Evolutionary conservation across 1,139 yeast genomes (phyloP), one percentile per base, ranked within the genome.

Genomic region (Blastobotrys proliferans): DNA sequence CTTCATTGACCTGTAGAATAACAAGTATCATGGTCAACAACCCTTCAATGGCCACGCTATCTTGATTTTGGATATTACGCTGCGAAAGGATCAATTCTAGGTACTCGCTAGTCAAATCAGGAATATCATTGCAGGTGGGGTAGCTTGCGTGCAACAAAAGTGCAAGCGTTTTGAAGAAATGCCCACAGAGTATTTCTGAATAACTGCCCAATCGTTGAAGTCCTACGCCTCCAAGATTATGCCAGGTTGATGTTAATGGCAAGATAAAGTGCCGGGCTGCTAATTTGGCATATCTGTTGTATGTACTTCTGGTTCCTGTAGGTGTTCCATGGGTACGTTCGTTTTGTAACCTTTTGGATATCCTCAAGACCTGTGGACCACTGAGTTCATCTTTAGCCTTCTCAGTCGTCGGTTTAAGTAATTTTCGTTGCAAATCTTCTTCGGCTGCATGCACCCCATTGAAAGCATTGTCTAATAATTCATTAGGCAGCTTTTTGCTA

Each of bases 61-160:
- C 45, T 24, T 45, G 24, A 29, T 46, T 27, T n/a, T 18, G 11
- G 37, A 44, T 35, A 2, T 42, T 38, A 6, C 59, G 45, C 21
- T 55, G 46, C 11, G 51, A 36, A 19, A 55, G 55, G 1, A 71
- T 55, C 3, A 81, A 57, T 1, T 67, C 61, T 17, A 81, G 52
- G 43, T 71, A 62, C 51, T 81, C 90, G 3, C 66, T 60, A 1
- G 76, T 66, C 86, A 83, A 81, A 33, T 77, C 84, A 1, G 66
- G 61, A 17, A 78, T 52, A 44, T 76, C 74, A 0, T 63, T 53
- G 0, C 76, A 66, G 0, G 77, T 61, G 0, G 87, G 86, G 49
- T 74, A 73, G 0, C 83, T 79, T 40, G 79, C 67, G 43, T 77
- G 77, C 21, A 81, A 59, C 5, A 83, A 54, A 18, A 83, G 57